A percentile compares a stretch with the other conserved stretches of the same genome.
phyloP scores from a whole-genome alignment of 495 filamentous ascomycete genomes.

The Neurospora terricola region DNA sequence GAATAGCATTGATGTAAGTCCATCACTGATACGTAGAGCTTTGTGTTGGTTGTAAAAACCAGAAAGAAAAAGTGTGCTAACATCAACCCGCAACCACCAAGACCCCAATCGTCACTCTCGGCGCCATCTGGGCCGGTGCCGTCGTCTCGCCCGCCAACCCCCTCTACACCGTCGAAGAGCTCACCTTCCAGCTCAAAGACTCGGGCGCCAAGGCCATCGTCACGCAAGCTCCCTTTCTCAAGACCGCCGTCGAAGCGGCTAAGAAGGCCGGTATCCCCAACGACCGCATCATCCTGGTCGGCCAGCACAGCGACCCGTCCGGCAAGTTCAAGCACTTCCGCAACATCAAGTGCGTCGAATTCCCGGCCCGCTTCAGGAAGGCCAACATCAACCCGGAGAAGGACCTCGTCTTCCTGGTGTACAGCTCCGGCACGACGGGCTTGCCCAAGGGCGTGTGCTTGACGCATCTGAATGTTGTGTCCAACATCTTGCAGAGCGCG shows the following conservation, averaged over 20 bases:
- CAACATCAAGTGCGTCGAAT: slow-evolving; percentile 51
- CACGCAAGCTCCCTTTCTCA: slow-evolving; percentile 54
- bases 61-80: not conserved
- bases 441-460: slow-evolving; percentile 91
- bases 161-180: slow-evolving; percentile 73
- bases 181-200: slow-evolving; percentile 80
- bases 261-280: slow-evolving; percentile 53
- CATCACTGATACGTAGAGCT: no score
- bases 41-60: no score
- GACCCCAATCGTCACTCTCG: slow-evolving; percentile 69
- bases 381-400: slow-evolving; percentile 39
- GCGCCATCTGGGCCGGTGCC: slow-evolving; percentile 76
- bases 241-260: slow-evolving; percentile 56
- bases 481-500: slow-evolving; percentile 48
- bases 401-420: slow-evolving; percentile 62
- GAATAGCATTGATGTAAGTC: slow-evolving; percentile 47
- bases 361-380: slow-evolving; percentile 20
- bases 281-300: slow-evolving; percentile 65
- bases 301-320: slow-evolving; percentile 55
- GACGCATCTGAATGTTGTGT: slow-evolving; percentile 69
- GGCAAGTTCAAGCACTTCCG: slow-evolving; percentile 65
- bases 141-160: slow-evolving; percentile 78
- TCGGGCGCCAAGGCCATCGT: slow-evolving; percentile 66
- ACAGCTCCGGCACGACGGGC: slow-evolving; percentile 86
- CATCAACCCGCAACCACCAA: not conserved